phyloP scores from a whole-genome alignment of 208 protist genomes.

The Leishmania turanica region DNA sequence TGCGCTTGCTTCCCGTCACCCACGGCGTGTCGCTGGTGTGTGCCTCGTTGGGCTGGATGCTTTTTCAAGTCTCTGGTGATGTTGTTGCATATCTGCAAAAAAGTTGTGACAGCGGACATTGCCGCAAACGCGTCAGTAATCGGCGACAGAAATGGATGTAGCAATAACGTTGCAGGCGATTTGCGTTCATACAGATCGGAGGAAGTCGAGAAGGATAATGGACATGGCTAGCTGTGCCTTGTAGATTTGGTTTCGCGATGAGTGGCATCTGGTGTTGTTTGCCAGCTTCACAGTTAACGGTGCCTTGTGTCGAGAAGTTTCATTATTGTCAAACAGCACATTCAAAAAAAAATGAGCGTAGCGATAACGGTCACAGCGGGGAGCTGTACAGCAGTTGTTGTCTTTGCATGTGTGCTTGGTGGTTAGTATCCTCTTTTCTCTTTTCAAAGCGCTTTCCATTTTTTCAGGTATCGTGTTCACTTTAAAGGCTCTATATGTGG shows the following conservation, averaged over 20 bases:
- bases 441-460: background rate
- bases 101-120: conserved; percentile 22
- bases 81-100: conserved; percentile 26
- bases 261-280: conserved; percentile 26
- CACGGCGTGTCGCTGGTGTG: conserved; percentile 23
- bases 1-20: conserved; percentile 35
- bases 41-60: conserved; percentile 30
- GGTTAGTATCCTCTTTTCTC: conserved; percentile 4
- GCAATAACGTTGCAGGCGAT: conserved; percentile 36
- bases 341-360: conserved; percentile 20
- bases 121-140: conserved; percentile 6
- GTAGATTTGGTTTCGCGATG: conserved; percentile 27
- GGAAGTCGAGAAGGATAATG: conserved; percentile 16
- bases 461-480: background rate
- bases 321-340: conserved; percentile 17
- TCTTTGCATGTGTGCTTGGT: background rate
- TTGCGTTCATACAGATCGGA: conserved; percentile 23
- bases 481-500: background rate
- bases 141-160: conserved; percentile 35
- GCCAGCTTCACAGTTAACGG: conserved; percentile 33
- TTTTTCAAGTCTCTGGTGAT: conserved; percentile 30
- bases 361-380: conserved; percentile 1
- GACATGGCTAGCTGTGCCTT: conserved; percentile 21
- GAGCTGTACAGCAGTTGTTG: conserved; percentile 13
- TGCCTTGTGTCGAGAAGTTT: conserved; percentile 30